Percentiles rank a stretch among this genome's conserved stretches.
Conservation (phyloP, 192 early-diverging fungal species). For the Dissophora globulifera region DNA sequence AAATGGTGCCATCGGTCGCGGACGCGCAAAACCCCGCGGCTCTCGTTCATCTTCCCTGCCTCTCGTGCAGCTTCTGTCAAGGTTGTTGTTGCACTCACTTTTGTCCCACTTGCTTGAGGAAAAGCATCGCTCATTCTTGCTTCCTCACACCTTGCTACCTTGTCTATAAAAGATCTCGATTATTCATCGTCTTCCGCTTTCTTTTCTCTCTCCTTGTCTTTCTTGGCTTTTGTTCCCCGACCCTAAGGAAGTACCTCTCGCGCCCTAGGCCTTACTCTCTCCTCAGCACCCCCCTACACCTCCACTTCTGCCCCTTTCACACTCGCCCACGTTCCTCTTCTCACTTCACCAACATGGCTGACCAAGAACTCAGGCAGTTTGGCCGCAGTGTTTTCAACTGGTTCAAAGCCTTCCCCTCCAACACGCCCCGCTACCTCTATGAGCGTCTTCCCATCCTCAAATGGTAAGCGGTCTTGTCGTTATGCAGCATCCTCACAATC, state of each 20-base stretch:
- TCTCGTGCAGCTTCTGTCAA: too few relatives aligned
- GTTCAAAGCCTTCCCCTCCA: conserved; percentile 47
- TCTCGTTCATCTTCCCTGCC: too few relatives aligned
- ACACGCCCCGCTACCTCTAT: conserved; percentile 34
- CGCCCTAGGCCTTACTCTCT: background rate
- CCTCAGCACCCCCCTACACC: background rate
- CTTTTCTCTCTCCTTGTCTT: conserved; percentile 19
- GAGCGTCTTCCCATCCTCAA: conserved; percentile 53
- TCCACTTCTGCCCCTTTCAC: background rate
- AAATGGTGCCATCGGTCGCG: background rate
- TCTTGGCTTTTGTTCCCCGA: background rate
- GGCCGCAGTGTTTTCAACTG: conserved; percentile 26
- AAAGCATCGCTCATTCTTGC: too few relatives aligned
- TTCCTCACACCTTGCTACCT: background rate
- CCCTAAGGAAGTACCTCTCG: background rate
- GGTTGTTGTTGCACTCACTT: too few relatives aligned
- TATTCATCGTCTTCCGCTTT: background rate
- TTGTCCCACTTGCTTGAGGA: too few relatives aligned
- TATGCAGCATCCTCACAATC: too few relatives aligned
- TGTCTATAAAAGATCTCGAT: conserved; percentile 22
- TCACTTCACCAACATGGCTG: conserved; percentile 24
- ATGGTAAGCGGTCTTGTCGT: too few relatives aligned
- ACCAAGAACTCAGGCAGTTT: conserved; percentile 31
- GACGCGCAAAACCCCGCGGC: too few relatives aligned
- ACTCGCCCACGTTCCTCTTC: background rate